phyloP scores from a whole-genome alignment of 768 basidiomycete species.

The Hebeloma cylindrosporum region DNA sequence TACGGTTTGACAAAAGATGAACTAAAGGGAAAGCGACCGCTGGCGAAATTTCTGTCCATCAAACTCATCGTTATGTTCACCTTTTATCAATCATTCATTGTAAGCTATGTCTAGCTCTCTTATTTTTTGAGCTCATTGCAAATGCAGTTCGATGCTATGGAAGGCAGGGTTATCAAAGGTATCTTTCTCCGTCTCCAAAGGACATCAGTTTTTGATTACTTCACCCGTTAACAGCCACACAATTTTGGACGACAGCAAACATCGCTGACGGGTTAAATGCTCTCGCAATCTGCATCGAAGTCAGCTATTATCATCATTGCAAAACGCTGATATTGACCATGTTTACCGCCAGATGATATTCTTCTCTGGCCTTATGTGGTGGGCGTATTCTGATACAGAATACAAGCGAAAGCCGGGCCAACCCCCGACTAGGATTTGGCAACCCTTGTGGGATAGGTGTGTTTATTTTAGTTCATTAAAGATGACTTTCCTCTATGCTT shows the following conservation, averaged over 20 bases:
- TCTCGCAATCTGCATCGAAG: conserved; percentile 82
- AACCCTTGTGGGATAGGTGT: conserved; percentile 70
- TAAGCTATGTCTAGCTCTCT: conserved; percentile 30
- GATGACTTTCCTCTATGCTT: conserved; percentile 19
- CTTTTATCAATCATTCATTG: conserved; percentile 82
- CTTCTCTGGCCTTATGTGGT: conserved; percentile 76
- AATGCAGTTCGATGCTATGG: conserved; percentile 62
- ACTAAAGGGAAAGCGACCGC: conserved; percentile 67
- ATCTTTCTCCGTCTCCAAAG: too few relatives aligned
- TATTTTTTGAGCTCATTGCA: neutral
- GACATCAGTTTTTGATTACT: neutral
- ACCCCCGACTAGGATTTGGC: conserved; percentile 56
- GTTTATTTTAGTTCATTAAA: too few relatives aligned
- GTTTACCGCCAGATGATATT: conserved; percentile 68
- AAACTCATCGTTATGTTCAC: conserved; percentile 88
- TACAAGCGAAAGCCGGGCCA: conserved; percentile 49
- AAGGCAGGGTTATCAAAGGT: conserved; percentile 70
- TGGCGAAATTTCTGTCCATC: conserved; percentile 85
- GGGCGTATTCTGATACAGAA: conserved; percentile 76
- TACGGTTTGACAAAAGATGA: conserved; percentile 83
- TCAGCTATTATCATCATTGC: conserved; percentile 24
- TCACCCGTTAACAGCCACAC: neutral
- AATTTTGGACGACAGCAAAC: conserved; percentile 84
- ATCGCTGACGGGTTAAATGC: conserved; percentile 84
- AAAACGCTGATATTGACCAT: conserved; percentile 4